phyloP scores from a whole-genome alignment of 345 rosid species.

The Aquilaria yunnanensis region DNA sequence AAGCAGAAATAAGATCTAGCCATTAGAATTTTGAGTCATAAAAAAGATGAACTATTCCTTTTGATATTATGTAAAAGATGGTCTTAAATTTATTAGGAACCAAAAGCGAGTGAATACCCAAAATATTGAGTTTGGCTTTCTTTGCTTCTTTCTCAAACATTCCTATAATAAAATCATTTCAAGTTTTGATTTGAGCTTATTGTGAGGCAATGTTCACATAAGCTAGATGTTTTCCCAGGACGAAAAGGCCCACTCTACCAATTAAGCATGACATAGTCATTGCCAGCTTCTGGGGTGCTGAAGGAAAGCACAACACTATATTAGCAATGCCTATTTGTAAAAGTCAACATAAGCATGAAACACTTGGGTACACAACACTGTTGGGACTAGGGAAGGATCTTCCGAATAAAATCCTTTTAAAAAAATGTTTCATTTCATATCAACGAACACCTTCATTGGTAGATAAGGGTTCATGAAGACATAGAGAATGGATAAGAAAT shows the following conservation, averaged over 20 bases:
- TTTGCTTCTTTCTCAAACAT: slow-evolving; percentile 49
- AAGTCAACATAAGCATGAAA: no score
- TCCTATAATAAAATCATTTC: slow-evolving; percentile 59
- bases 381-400: no score
- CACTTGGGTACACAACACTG: no score
- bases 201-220: slow-evolving; percentile 57
- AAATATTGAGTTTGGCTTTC: slow-evolving; percentile 18
- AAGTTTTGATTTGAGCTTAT: slow-evolving; percentile 76
- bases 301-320: slow-evolving; percentile 61
- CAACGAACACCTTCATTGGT: background rate
- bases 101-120: no score
- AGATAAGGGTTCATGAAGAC: no score
- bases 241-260: slow-evolving; percentile 46
- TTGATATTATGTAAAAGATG: no score
- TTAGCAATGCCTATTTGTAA: background rate
- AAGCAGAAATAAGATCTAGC: no score
- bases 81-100: no score
- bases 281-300: slow-evolving; percentile 56
- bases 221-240: slow-evolving; percentile 39
- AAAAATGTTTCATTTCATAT: background rate
- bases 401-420: no score
- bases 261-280: slow-evolving; percentile 49
- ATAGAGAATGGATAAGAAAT: background rate
- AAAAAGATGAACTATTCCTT: no score
- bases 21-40: no score